Evolutionary conservation across 116 monocot species (phyloP), one percentile per base, ranked within the genome.

Genomic region (Cymodocea nodosa): DNA sequence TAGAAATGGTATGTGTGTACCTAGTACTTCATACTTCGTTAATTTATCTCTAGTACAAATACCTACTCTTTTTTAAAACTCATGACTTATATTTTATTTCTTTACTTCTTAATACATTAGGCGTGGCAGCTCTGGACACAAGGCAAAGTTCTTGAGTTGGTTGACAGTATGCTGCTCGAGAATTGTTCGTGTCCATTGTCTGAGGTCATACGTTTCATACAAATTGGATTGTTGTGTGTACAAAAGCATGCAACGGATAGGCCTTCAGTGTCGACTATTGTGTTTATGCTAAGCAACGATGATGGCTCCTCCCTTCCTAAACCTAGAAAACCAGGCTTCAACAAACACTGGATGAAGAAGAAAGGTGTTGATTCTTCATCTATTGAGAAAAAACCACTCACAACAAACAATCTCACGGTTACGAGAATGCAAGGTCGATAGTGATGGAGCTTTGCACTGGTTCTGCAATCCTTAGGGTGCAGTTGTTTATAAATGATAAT

Each of bases 191-290:
- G 22, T 35, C 23, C 60, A 15, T 57, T 11, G 18, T 15, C 23
- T 19, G 64, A 78, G 54, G 37, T 69, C 59, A n/a, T 73, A 25
- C 59, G 73, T 50, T 72, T 65, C 23, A 69, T 78, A 20, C 67
- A 78, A 13, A 35, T 77, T 0, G 72, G 77, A 35, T 62, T 77
- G 0, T 54, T 77, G 23, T 77, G 77, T 5, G 78, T 73, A 30
- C 73, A 73, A 65, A 68, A 59, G 23, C 57, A 52, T 17, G 62
- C 59, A 3, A 58, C 60, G 13, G 78, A 73, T 23, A 62, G 73
- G 51, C 78, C 78, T 2, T 50, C 63, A 13, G 73, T 78, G 78
- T 52, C 73, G 37, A 50, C 68, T 1, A 69, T 73, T n/a, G 68
- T 78, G 16, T 49, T 73, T 15, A 78, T 78, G 73, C 23, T 78